These are phyloP conservation scores for Pseudoscleropodium purum DNA, from an alignment of 225 moss, liverwort and hornwort species.

Conservation along the genomic window DNA sequence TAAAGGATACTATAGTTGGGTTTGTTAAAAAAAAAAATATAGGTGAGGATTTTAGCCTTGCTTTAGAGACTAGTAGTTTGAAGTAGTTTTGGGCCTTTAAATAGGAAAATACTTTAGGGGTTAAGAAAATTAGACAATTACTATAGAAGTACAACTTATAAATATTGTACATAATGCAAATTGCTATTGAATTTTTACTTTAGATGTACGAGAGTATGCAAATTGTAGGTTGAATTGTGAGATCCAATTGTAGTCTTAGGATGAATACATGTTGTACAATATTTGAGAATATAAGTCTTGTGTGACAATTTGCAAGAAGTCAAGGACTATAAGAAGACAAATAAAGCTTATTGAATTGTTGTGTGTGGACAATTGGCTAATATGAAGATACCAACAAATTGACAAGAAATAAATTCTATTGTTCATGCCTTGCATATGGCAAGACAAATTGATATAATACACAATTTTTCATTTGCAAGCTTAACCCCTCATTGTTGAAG, in stretches of 20 bases:
- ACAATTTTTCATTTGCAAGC: no score
- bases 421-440: no score
- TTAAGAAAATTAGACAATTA: background rate
- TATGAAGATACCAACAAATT: no score
- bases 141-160: background rate
- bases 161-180: background rate
- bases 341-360: background rate
- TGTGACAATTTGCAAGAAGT: background rate
- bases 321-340: background rate
- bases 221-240: fast-evolving
- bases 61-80: no score
- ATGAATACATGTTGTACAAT: background rate
- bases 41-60: no score
- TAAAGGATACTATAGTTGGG: no score
- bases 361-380: fast-evolving
- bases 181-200: background rate
- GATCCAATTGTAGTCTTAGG: background rate
- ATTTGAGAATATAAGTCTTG: background rate
- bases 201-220: background rate
- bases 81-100: no score
- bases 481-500: no score
- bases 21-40: no score
- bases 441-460: no score
- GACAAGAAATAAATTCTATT: no score
- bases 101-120: no score